phyloP scores from a whole-genome alignment of 1,139 yeast species.

The Debaryomycetaceae sp. region DNA sequence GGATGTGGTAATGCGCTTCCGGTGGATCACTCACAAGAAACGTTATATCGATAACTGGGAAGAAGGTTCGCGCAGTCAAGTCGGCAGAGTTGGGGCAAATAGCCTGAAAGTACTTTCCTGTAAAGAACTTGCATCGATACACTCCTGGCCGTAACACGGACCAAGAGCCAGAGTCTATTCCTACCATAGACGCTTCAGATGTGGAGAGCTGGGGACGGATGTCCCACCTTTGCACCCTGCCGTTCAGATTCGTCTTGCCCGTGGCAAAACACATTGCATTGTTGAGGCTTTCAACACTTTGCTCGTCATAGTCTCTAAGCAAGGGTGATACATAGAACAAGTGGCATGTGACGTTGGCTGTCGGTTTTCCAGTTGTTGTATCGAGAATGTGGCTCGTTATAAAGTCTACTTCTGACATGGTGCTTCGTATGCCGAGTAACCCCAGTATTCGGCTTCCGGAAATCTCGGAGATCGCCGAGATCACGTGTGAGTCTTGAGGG shows the following conservation, averaged over 20 bases:
- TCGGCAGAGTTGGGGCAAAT: constrained; percentile 10
- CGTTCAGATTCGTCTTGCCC: constrained; percentile 65
- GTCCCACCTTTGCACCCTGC: constrained; percentile 64
- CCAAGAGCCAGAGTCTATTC: constrained; percentile 30
- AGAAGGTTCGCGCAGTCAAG: constrained; percentile 40
- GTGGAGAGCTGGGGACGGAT: constrained; percentile 26
- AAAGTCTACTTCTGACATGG: constrained; percentile 33
- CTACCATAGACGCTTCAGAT: constrained; percentile 14
- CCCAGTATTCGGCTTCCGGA: no score
- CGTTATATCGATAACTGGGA: constrained; percentile 73
- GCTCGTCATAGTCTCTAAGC: constrained; percentile 13
- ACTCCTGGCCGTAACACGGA: constrained; percentile 40
- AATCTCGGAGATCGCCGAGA: no score
- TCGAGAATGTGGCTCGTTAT: constrained; percentile 84
- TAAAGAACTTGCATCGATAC: constrained; percentile 66
- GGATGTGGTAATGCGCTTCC: constrained; percentile 78
- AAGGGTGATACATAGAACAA: constrained; percentile 29
- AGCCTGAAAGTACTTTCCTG: constrained; percentile 50
- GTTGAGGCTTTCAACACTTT: constrained; percentile 15
- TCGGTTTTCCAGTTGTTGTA: constrained; percentile 78
- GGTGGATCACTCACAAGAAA: constrained; percentile 59
- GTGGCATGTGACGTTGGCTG: constrained; percentile 52
- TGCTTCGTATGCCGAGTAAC: no score
- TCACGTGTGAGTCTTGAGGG: no score
- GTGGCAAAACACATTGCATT: constrained; percentile 40